Evolutionary conservation across 495 filamentous ascomycete species (phyloP).

Genomic region (Umbilicaria muhlenbergii): DNA sequence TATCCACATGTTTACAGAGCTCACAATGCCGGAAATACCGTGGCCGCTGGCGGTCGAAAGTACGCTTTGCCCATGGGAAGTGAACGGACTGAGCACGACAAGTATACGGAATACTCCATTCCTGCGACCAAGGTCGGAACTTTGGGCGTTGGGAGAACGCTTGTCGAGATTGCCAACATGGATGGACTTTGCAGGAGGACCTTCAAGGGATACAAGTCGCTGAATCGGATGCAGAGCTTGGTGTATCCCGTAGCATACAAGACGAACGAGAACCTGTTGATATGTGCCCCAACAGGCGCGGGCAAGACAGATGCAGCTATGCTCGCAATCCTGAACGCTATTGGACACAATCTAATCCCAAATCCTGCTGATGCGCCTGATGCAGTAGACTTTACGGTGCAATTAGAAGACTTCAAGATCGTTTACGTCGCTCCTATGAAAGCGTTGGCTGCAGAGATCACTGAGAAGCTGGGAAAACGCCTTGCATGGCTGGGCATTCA

Average conservation of each 20-base stretch:
- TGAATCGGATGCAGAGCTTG: slow-evolving; percentile 97
- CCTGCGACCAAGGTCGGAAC: slow-evolving; percentile 71
- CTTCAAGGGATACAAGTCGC: slow-evolving; percentile 80
- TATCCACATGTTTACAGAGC: slow-evolving; percentile 90
- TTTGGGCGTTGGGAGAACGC: slow-evolving; percentile 49
- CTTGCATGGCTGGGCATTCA: slow-evolving; percentile 82
- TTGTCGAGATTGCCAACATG: slow-evolving; percentile 65
- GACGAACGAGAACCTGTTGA: slow-evolving; percentile 95
- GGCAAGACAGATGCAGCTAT: slow-evolving; percentile 99
- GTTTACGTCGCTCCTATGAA: slow-evolving; percentile 99
- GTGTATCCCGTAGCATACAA: slow-evolving; percentile 92
- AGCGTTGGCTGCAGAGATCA: slow-evolving; percentile 89
- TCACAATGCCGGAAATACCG: slow-evolving; percentile 66
- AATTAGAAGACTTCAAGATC: slow-evolving; percentile 86
- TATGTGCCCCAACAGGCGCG: slow-evolving; percentile 95
- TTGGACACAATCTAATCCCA: slow-evolving; percentile 70
- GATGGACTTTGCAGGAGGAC: slow-evolving; percentile 83
- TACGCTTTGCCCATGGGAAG: slow-evolving; percentile 61
- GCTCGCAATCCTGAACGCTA: slow-evolving; percentile 79
- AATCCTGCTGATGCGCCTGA: slow-evolving; percentile 60
- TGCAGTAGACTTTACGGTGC: slow-evolving; percentile 59
- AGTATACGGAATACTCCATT: slow-evolving; percentile 78
- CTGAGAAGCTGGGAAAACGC: slow-evolving; percentile 86
- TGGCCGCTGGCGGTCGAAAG: slow-evolving; percentile 57
- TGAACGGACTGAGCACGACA: slow-evolving; percentile 41